Evolutionary conservation across 352 stramenopile species (phyloP).

Genomic region (Blastocystis sp.): DNA sequence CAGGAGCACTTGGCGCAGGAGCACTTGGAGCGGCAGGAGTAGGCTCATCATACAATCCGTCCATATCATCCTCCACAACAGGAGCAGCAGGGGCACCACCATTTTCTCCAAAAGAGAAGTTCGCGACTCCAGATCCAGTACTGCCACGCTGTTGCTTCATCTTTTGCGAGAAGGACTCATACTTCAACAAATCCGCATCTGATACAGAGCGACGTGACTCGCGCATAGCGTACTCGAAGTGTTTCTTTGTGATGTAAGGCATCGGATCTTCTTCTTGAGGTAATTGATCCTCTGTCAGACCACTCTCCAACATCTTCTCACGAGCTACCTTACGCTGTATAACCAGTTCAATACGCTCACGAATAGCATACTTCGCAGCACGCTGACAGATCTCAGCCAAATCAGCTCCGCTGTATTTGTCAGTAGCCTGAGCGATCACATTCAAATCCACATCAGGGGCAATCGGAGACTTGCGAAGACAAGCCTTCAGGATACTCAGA

Average conservation of each 20-base stretch:
- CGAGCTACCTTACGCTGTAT: conserved; percentile 89
- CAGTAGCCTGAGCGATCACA: conserved; percentile 88
- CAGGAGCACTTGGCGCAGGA: not conserved
- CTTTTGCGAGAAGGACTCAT: conserved; percentile 84
- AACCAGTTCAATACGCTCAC: conserved; percentile 95
- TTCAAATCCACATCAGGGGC: conserved; percentile 95
- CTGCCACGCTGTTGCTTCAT: conserved; percentile 91
- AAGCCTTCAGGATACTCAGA: conserved; percentile 89
- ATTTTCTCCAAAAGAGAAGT: conserved; percentile 88
- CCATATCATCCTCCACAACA: conserved; percentile 30
- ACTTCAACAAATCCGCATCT: conserved; percentile 92
- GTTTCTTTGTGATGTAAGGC: conserved; percentile 75
- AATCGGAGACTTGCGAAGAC: conserved; percentile 92
- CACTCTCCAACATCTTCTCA: conserved; percentile 71
- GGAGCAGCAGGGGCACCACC: not conserved
- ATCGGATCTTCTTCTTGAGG: conserved; percentile 90
- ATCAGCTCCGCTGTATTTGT: conserved; percentile 99
- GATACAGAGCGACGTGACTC: conserved; percentile 93
- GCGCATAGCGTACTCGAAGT: conserved; percentile 96
- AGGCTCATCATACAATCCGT: conserved; percentile 54
- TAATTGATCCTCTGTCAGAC: conserved; percentile 74
- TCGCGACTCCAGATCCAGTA: conserved; percentile 88
- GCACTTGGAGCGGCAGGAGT: not conserved
- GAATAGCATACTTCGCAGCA: conserved; percentile 96
- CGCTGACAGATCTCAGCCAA: conserved; percentile 99